These are phyloP conservation scores for Aegilops tauschii DNA, from an alignment of 176 grass and related monocot species.

Conservation along the genomic window DNA sequence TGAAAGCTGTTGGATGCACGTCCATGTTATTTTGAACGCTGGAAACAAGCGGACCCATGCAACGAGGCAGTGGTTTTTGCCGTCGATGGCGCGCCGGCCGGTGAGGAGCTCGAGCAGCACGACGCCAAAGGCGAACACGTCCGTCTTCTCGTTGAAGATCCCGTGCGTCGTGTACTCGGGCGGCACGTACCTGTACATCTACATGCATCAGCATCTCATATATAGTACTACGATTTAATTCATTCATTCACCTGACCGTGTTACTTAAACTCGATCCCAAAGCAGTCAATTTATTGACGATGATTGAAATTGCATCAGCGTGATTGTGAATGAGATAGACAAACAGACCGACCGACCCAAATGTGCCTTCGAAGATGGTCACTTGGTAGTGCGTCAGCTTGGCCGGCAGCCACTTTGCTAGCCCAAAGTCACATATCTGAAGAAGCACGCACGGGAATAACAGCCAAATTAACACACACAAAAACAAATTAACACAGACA, in stretches of 20 bases:
- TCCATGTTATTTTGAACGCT: too few relatives aligned
- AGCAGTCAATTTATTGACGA: background rate
- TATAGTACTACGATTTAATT: background rate
- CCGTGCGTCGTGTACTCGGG: conserved; percentile 82
- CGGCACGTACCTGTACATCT: conserved; percentile 51
- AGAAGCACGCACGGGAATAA: background rate
- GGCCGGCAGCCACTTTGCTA: conserved; percentile 75
- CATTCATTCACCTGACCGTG: too few relatives aligned
- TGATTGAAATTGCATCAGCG: background rate
- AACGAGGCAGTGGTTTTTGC: conserved; percentile 56
- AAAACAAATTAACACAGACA: too few relatives aligned
- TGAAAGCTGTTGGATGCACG: too few relatives aligned
- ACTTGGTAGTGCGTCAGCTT: conserved; percentile 63
- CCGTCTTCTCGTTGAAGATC: conserved; percentile 85
- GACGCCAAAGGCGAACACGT: conserved; percentile 73
- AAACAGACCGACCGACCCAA: conserved; percentile 46
- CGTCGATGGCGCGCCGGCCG: conserved; percentile 58
- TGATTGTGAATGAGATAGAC: background rate
- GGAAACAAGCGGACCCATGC: conserved; percentile 31
- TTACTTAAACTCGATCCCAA: too few relatives aligned
- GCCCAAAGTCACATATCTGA: conserved; percentile 91
- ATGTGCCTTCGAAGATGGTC: conserved; percentile 69
- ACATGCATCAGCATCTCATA: background rate
- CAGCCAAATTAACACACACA: background rate
- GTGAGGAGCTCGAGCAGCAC: conserved; percentile 68